Conservation (phyloP, 768 basidiomycete genomes). For the Russula griseocarnosa region DNA sequence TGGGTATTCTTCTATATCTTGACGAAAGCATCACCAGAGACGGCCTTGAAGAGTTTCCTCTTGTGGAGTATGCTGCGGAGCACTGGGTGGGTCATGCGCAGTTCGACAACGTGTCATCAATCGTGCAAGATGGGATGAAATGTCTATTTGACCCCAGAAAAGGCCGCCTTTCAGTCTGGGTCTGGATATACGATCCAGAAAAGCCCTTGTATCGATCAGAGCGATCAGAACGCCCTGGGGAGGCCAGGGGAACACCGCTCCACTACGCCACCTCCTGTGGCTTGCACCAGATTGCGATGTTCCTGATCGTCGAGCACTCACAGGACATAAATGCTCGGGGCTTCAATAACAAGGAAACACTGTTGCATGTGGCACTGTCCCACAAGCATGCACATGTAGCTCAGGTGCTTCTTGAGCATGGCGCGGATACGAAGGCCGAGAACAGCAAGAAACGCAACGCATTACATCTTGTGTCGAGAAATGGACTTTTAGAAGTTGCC, state of each 20-base stretch:
- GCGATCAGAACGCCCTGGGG: too few relatives aligned
- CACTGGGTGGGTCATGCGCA: slow-evolving; percentile 27
- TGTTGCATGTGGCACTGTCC: background rate
- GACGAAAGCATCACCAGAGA: background rate
- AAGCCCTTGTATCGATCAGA: too few relatives aligned
- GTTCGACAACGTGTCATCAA: background rate
- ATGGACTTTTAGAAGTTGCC: background rate
- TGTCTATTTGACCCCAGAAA: background rate
- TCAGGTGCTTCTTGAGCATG: background rate
- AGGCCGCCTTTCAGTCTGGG: background rate
- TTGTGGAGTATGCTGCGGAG: slow-evolving; percentile 33
- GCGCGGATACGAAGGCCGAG: background rate
- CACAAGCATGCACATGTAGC: too few relatives aligned
- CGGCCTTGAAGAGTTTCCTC: background rate
- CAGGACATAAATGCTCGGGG: too few relatives aligned
- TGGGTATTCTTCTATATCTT: too few relatives aligned
- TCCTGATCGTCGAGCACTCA: too few relatives aligned
- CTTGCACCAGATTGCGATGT: too few relatives aligned
- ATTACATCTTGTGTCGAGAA: background rate
- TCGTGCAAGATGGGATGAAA: background rate
- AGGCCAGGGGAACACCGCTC: too few relatives aligned
- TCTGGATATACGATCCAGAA: too few relatives aligned
- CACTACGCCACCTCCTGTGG: too few relatives aligned
- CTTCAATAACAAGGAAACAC: too few relatives aligned
- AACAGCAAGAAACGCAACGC: background rate